Percentiles rank a stretch among this genome's conserved stretches.
Evolutionary conservation across 352 stramenopile species (phyloP).

Genomic region (Globisporangium parvum): DNA sequence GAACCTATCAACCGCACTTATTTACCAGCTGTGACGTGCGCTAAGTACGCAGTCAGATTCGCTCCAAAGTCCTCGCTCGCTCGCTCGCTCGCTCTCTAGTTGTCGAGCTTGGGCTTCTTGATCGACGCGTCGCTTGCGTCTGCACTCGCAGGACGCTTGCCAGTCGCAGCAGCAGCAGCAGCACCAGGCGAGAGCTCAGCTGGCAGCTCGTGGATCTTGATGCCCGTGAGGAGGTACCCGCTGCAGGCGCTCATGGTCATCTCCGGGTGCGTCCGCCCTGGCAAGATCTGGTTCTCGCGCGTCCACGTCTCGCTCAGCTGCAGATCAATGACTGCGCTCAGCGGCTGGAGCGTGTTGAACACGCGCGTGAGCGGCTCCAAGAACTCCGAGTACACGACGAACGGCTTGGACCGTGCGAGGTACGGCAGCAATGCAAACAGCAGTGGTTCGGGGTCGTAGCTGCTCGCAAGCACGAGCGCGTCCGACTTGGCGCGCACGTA

Average conservation of each 20-base stretch:
- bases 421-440: constrained; percentile 88
- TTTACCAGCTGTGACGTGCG: background rate
- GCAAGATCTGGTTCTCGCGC: constrained; percentile 92
- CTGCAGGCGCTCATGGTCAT: constrained; percentile 97
- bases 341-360: constrained; percentile 87
- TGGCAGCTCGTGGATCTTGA: constrained; percentile 73
- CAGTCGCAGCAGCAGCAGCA: background rate
- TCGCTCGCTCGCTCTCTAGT: background rate
- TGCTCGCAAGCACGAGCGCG: constrained; percentile 86
- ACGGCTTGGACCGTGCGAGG: constrained; percentile 87
- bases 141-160: background rate
- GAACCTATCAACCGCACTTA: too few species aligned
- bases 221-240: constrained; percentile 92
- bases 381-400: constrained; percentile 96
- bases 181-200: background rate
- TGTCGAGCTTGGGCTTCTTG: constrained; percentile 17
- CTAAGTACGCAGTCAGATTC: background rate
- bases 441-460: constrained; percentile 86
- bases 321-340: constrained; percentile 89
- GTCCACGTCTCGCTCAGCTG: constrained; percentile 95
- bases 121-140: background rate
- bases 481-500: constrained; percentile 72
- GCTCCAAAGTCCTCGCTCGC: background rate
- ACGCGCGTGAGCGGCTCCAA: constrained; percentile 89
- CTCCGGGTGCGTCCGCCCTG: constrained; percentile 91